Base-by-base conservation (phyloP, 495 filamentous ascomycete genomes). In the Choiromyces venosus region DNA sequence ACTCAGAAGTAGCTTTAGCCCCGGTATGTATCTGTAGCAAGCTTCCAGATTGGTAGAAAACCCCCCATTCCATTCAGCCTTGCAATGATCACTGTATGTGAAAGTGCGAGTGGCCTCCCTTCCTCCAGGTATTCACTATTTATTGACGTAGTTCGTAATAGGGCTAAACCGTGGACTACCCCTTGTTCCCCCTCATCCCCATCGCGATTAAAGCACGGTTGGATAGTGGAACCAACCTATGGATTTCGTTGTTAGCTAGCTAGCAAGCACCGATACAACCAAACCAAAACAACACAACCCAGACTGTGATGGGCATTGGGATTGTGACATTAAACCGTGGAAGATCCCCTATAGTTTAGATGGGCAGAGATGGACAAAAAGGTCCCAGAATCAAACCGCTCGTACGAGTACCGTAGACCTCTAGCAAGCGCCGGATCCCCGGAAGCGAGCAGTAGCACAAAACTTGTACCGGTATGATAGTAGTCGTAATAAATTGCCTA, bases 1-100 rank as follows among this genome's bases (percentile, higher is more conserved):
- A 29, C 52, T 61, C 12, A 61, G 52, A 61, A 33, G 52, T 33
- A 33, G 25, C 12, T 33, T 25, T 16, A 61, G 52, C 25, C 52
- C 52, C 3, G 25, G 25, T 33, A 61, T 61, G 25, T 33, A 29
- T 16, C 25, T 61, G 2, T 10, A 61, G 52, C 52, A 29, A 61
- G 25, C 25, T 61, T 18, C 52, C 25, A 33, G 52, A 61, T 61
- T 33, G 25, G 12, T 29, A 61, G 52, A 33, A 29, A 61, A 61
- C 52, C 52, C 52, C 52, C 29, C 52, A 61, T 61, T 61, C 52
- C 52, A 16, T 33, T 61, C 52, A 61, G 52, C 52, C 52, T 61
- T 61, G 25, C 25, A 61, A 61, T 33, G 52, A 61, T 33, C 52
- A 29, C 25, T 16, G 52, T 33, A 33, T 52, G 44, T n/a, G n/a